Base-by-base conservation (phyloP, 208 protist genomes). In the Trichomonas tenax region DNA sequence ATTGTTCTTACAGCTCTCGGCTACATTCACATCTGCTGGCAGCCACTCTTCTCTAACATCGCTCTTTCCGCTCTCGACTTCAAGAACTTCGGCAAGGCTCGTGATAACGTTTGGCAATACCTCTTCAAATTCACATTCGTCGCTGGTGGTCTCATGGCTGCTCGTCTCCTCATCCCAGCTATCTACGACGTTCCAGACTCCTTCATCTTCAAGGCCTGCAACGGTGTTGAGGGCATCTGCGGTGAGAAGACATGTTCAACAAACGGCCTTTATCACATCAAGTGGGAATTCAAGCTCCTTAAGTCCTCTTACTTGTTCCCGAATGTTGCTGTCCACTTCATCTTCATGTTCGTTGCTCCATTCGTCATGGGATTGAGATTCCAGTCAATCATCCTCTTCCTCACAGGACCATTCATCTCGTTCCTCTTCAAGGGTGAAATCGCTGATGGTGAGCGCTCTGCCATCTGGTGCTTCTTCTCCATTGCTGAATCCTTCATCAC, bases 281-380 rank as follows among this genome's bases (percentile, higher is more conserved):
- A 93, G 4, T 93, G 86, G 86, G 31, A 6, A 34, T 93, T 93
- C 86, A 93, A 93, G 44, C 41, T 93, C 17, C 15, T 93, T 10
- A 93, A 93, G 40, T 44, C 86, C 0, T 93, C 36, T 38, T 93
- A 93, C 36, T 44, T 31, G 34, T 93, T 93, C 86, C 86, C 86
- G 44, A 40, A 44, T 15, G 46, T 58, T 38, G 21, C 40, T 26
- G n/a, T n/a, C 31, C 86, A 93, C 44, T 93, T 93, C 36, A 0
- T 93, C 17, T 48, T 48, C 86, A 93, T 93, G 86, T 93, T 93
- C n/a, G 86, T 93, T 93, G 86, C 86, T n/a, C 86, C 86, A 93
- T 23, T 41, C n/a, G 8, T 93, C 15, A 48, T 93, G 40, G 86
- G 86, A 0, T 26, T 51, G 0, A 58, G n/a, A 51, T 6, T 34